phyloP scores from a whole-genome alignment of 2,329 filamentous ascomycete genomes.

The Penicillium sp. region DNA sequence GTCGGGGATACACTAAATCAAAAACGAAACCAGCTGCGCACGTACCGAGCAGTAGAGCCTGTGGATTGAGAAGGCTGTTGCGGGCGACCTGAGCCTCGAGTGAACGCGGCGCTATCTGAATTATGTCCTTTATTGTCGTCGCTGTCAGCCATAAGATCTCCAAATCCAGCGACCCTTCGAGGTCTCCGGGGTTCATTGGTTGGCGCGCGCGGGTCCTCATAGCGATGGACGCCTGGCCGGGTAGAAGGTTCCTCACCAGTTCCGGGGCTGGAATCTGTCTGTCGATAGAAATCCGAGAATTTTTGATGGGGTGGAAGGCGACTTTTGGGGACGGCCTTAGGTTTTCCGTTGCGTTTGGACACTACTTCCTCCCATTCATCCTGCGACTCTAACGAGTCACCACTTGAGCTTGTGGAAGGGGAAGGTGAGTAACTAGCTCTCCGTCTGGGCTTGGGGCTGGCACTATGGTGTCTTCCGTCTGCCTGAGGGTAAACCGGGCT shows the following conservation, averaged over 20 bases:
- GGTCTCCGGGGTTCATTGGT: conserved; percentile 12
- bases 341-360: conserved; percentile 26
- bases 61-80: conserved; percentile 10
- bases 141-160: conserved; percentile 29
- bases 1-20: background rate
- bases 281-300: conserved; percentile 27
- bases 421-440: conserved; percentile 30
- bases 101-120: conserved; percentile 32
- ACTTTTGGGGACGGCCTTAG: conserved; percentile 44
- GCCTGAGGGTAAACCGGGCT: conserved; percentile 32
- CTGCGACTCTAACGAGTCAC: conserved; percentile 23
- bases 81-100: conserved; percentile 15
- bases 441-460: conserved; percentile 43
- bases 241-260: conserved; percentile 34
- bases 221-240: conserved; percentile 8
- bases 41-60: conserved; percentile 17
- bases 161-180: conserved; percentile 15
- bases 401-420: conserved; percentile 42
- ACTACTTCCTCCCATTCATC: conserved; percentile 35
- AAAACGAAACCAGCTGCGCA: background rate
- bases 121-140: conserved; percentile 32
- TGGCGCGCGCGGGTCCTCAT: conserved; percentile 6
- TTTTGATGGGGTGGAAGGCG: conserved; percentile 34
- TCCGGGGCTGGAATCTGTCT: conserved; percentile 24
- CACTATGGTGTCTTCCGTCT: conserved; percentile 42